Base-by-base conservation (phyloP, 225 moss, liverwort and hornwort species). In the Neckera pumila region DNA sequence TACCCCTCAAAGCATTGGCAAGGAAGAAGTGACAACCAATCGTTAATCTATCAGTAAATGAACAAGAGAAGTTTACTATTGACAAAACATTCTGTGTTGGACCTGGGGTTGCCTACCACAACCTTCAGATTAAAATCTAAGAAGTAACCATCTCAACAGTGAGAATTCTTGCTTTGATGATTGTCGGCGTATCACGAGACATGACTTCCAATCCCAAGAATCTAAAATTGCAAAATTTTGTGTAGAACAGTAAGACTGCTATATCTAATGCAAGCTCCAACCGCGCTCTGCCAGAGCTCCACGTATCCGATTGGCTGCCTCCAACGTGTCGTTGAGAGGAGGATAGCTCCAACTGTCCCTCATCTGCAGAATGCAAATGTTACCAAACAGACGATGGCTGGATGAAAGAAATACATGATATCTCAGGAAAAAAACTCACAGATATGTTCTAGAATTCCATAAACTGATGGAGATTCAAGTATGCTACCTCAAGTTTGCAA, bases 271-370 rank as follows among this genome's bases (percentile, higher is more conserved):
- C 90, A 97, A 89, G 94, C 99, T 96, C 96, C 99, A 99, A 81
- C 99, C 97, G 54, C 94, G 94, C 86, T 97, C 99, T 61, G 99
- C 99, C 75, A 99, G 95, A 80, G 96, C 91, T 92, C 92, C 94
- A 76, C 94, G 92, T 33, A 97, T 96, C 85, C 96, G 93, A 84
- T 84, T 95, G 25, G 97, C 92, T 84, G 96, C 94, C n/a, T 97
- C 99, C 49, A 92, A 91, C 56, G 96, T 94, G 84, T 99, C 99
- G 85, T 99, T 96, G 51, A 99, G 94, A 83, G 99, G 99, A 82
- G 99, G 99, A 88, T 99, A 99, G 88, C 99, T 99, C 99, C 99
- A 99, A 91, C 96, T 99, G 85, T 99, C 99, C 90, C 97, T 96
- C 95, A 99, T 95, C 99, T 99, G 94, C 92, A 89, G 74, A 75